Evolutionary conservation across 2,329 filamentous ascomycete genomes (phyloP), one percentile per base, ranked within the genome.

Genomic region (Cytospora paraplurivora): DNA sequence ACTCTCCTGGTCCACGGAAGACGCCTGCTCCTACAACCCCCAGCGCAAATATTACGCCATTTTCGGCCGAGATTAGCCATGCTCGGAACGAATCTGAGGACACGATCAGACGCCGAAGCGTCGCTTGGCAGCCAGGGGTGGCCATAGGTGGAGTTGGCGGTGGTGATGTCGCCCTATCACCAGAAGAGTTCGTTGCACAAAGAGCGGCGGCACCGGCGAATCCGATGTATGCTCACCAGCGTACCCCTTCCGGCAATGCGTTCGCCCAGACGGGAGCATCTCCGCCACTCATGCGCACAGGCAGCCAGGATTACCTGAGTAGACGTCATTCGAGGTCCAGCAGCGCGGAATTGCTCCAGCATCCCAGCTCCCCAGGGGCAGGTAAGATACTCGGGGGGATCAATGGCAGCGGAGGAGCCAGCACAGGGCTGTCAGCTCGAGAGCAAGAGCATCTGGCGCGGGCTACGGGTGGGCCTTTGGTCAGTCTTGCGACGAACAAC

Each of bases 381-480:
- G 81, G 78, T 49, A 74, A 76, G 4, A 72, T 83, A 62, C 75
- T 89, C 44, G 44, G 44, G 35, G 77, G 78, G 56, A 81, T 86
- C 67, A 76, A 83, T 38, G 72, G 69, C 55, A 70, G 69, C 6
- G 75, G 76, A 3, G 76, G 78, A 33, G 58, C 71, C 53, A 79
- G 71, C 32, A 81, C 84, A 0, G 85, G 88, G 63, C 81, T 97
- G n/a, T 93, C 91, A 21, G 93, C 93, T 19, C 86, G 90, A 17
- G 93, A 97, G 75, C 93, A 96, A 73, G 92, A 96, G 76, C 89
- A 96, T 69, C 84, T 96, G n/a, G 91, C 93, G 11, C 86, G 90
- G 44, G 82, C 92, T 69, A 96, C 92, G 0, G 90, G 91, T 1
- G 88, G 87, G 0, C 90, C 93, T 0, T 79, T 96, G 56, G 84